These are phyloP conservation scores for Populus simonii DNA, from an alignment of 345 rosid genomes.

Conservation along the genomic window DNA sequence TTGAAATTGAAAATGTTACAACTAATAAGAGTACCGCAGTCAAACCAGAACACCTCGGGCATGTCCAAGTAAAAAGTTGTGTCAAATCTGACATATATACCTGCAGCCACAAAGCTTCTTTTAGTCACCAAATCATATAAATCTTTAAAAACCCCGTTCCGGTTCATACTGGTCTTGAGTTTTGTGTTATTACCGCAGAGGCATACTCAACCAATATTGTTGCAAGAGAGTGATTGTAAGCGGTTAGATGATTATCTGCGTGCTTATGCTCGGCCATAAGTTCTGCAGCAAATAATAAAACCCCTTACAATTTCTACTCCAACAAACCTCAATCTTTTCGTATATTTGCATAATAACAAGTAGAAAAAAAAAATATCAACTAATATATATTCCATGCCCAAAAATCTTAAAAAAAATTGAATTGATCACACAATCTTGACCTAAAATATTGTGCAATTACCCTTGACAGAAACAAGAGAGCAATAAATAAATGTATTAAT, in stretches of 20 bases:
- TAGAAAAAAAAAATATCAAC: too few species aligned
- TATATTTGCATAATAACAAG: not conserved
- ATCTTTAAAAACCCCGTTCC: not conserved
- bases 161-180: not conserved
- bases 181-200: conserved; percentile 58
- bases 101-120: conserved; percentile 33
- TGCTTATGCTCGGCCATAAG: conserved; percentile 37
- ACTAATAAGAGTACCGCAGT: conserved; percentile 46
- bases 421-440: too few species aligned
- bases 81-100: conserved; percentile 82
- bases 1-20: conserved; percentile 1
- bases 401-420: too few species aligned
- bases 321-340: not conserved
- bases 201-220: conserved; percentile 82
- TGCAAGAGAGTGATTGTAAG: conserved; percentile 84
- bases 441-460: not conserved
- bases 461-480: not conserved
- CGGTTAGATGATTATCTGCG: conserved; percentile 18
- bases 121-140: conserved; percentile 4
- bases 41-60: conserved; percentile 73
- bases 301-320: not conserved
- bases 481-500: not conserved
- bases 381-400: too few species aligned
- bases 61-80: conserved; percentile 82
- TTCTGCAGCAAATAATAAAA: conserved; percentile 34